Evolutionary conservation across 2,329 filamentous ascomycete species (phyloP).

Genomic region (Xylariales sp.): DNA sequence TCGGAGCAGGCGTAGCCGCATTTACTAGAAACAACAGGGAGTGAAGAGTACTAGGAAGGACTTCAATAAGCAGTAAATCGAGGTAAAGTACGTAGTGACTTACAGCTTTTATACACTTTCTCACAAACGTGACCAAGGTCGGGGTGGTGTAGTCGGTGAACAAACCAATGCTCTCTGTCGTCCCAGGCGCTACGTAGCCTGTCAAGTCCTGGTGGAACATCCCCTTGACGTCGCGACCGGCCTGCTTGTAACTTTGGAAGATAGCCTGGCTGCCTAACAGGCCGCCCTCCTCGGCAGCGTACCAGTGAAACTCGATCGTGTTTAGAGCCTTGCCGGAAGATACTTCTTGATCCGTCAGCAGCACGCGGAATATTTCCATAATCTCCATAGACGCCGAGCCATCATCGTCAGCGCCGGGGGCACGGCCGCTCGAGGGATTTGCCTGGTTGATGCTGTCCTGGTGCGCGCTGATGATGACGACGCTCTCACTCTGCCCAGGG

Average conservation of each 20-base stretch:
- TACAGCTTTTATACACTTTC: slow-evolving; percentile 29
- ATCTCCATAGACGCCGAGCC: slow-evolving; percentile 75
- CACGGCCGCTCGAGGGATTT: slow-evolving; percentile 63
- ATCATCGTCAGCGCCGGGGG: slow-evolving; percentile 73
- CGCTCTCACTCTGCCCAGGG: slow-evolving; percentile 66
- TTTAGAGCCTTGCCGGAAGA: slow-evolving; percentile 60
- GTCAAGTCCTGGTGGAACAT: slow-evolving; percentile 43
- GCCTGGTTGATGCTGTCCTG: slow-evolving; percentile 78
- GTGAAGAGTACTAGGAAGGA: slow-evolving; percentile 26
- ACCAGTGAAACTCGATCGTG: slow-evolving; percentile 84
- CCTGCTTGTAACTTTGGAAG: slow-evolving; percentile 31
- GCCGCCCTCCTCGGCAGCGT: slow-evolving; percentile 76
- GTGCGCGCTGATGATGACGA: slow-evolving; percentile 72
- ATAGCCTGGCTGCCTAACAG: slow-evolving; percentile 64
- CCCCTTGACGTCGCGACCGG: slow-evolving; percentile 30
- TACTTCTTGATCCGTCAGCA: slow-evolving; percentile 60
- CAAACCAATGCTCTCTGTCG: slow-evolving; percentile 29
- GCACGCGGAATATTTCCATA: slow-evolving; percentile 68
- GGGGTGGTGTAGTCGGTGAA: slow-evolving; percentile 35
- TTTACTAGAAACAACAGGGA: slow-evolving; percentile 40
- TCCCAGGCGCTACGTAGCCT: slow-evolving; percentile 29
- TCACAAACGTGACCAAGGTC: slow-evolving; percentile 31
- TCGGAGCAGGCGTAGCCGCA: slow-evolving; percentile 62
- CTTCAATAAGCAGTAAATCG: neutral
- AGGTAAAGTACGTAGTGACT: slow-evolving; percentile 6